A percentile compares a stretch with the other conserved stretches of the same genome.
Evolutionary conservation across 306 rosid species (phyloP).

Genomic region (Dalbergia cultrata): DNA sequence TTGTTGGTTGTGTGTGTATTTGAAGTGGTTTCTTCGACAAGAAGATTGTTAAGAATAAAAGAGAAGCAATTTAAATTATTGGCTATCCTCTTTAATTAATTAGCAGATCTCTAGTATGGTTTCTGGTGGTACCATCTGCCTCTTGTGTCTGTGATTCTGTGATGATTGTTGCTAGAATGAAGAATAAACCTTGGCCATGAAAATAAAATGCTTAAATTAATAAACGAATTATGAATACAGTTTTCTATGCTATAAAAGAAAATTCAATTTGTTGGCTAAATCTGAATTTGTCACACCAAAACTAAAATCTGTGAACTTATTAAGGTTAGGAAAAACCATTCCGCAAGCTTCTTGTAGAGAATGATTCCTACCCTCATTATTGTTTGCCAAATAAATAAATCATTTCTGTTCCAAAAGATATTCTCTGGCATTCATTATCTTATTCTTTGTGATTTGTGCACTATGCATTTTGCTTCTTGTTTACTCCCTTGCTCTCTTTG

Average conservation of each 20-base stretch:
- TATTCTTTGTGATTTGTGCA: conserved; percentile 15
- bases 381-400: conserved; percentile 21
- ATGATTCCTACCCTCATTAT: conserved; percentile 23
- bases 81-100: neutral
- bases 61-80: neutral
- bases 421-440: neutral
- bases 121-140: neutral
- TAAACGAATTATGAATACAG: neutral
- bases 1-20: neutral
- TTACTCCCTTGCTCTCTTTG: conserved; percentile 34
- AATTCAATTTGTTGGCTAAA: conserved; percentile 1
- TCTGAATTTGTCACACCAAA: neutral
- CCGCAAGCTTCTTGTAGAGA: neutral
- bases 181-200: neutral
- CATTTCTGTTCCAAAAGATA: neutral
- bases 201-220: conserved; percentile 10
- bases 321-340: neutral
- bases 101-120: neutral
- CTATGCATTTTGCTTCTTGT: conserved; percentile 35
- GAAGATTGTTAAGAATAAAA: conserved; percentile 15
- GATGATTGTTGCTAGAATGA: conserved; percentile 8
- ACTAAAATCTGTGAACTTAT: conserved; percentile 16
- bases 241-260: neutral
- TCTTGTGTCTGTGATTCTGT: conserved; percentile 25
- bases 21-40: neutral